These are phyloP conservation scores for Pueraria montana DNA, from an alignment of 306 rosid species.

Conservation along the genomic window DNA sequence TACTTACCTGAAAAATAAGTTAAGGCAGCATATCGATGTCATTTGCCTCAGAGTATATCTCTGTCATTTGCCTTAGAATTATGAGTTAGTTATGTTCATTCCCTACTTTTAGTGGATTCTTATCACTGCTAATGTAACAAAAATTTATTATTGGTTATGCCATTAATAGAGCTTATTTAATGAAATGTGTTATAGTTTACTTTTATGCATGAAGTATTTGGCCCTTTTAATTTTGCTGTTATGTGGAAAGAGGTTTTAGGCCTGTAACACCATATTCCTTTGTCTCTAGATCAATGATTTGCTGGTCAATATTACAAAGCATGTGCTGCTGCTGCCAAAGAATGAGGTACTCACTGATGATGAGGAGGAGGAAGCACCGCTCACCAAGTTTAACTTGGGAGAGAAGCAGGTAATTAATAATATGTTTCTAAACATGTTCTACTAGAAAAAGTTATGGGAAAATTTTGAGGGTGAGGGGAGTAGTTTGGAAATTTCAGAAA, in stretches of 20 bases:
- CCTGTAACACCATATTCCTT: conserved; percentile 29
- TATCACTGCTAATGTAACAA: too few species aligned
- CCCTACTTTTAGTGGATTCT: too few species aligned
- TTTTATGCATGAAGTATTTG: too few species aligned
- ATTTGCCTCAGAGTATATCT: too few species aligned
- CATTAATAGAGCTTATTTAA: too few species aligned
- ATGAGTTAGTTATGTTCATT: too few species aligned
- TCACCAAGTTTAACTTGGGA: conserved; percentile 50
- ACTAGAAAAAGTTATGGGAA: background rate
- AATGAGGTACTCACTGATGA: conserved; percentile 51
- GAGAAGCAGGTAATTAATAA: conserved; percentile 56
- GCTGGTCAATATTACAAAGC: conserved; percentile 61
- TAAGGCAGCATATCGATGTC: too few species aligned
- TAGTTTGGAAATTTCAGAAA: background rate
- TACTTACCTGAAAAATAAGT: too few species aligned
- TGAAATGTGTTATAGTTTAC: too few species aligned
- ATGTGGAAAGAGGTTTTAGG: background rate
- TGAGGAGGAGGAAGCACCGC: conserved; percentile 53
- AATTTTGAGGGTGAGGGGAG: background rate
- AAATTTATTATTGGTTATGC: too few species aligned
- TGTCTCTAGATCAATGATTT: conserved; percentile 54
- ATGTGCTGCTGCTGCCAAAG: conserved; percentile 58
- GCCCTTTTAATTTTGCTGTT: background rate
- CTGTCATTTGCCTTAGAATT: too few species aligned
- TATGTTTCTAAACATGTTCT: background rate